phyloP scores from a whole-genome alignment of 2,329 filamentous ascomycete genomes.

The Cordyceps cicadae region DNA sequence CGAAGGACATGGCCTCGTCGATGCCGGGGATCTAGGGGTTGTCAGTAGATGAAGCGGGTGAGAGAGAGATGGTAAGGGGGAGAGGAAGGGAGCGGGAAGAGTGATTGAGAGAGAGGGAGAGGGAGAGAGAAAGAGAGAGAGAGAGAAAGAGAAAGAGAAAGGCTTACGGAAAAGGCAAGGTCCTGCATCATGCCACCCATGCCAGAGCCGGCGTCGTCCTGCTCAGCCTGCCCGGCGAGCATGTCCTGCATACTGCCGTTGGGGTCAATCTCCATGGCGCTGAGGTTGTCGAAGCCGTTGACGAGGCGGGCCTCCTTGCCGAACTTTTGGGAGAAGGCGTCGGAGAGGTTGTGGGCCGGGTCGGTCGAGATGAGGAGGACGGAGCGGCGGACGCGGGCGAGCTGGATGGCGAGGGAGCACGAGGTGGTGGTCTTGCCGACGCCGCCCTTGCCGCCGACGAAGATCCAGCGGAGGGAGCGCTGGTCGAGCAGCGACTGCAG shows the following conservation, averaged over 20 bases:
- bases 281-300: conserved; percentile 86
- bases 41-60: background rate
- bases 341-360: conserved; percentile 93
- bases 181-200: conserved; percentile 99
- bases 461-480: conserved; percentile 94
- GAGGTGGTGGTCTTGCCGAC: conserved; percentile 99
- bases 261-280: conserved; percentile 98
- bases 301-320: conserved; percentile 94
- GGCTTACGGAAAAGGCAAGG: conserved; percentile 75
- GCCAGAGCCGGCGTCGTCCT: conserved; percentile 51
- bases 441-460: conserved; percentile 95
- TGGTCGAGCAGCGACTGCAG: conserved; percentile 94
- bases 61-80: too few relatives aligned
- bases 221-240: conserved; percentile 67
- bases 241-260: conserved; percentile 97
- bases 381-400: conserved; percentile 87
- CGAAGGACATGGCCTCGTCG: conserved; percentile 99
- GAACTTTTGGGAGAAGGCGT: conserved; percentile 98
- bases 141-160: background rate
- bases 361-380: conserved; percentile 98
- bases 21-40: conserved; percentile 84
- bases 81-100: too few relatives aligned
- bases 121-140: background rate
- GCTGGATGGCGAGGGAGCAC: conserved; percentile 95
- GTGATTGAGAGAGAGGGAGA: background rate